phyloP scores from a whole-genome alignment of 345 rosid species.

The Melastoma malabathricum region DNA sequence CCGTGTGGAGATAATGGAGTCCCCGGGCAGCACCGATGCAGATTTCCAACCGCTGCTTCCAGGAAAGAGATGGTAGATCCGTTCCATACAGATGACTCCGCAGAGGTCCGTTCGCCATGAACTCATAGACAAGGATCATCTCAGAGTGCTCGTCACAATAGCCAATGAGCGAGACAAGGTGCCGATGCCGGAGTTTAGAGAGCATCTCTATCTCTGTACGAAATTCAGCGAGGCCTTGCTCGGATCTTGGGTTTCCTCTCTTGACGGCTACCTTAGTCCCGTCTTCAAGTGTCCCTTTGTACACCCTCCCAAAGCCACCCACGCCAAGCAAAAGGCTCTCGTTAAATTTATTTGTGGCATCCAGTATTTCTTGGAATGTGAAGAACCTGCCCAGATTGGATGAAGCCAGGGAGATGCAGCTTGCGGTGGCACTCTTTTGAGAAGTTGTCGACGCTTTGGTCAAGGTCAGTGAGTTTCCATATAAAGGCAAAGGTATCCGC shows the following conservation, averaged over 20 bases:
- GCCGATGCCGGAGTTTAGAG: slow-evolving; percentile 93
- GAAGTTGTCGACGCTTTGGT: slow-evolving; percentile 73
- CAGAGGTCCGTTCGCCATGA: slow-evolving; percentile 97
- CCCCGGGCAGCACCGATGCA: slow-evolving; percentile 99
- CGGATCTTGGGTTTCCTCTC: slow-evolving; percentile 98
- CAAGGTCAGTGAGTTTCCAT: slow-evolving; percentile 80
- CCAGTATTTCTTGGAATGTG: slow-evolving; percentile 79
- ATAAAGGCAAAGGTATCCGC: slow-evolving; percentile 80
- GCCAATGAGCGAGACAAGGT: slow-evolving; percentile 95
- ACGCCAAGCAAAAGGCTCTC: slow-evolving; percentile 85
- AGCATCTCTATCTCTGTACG: slow-evolving; percentile 96
- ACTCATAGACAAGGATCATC: slow-evolving; percentile 91
- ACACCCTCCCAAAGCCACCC: slow-evolving; percentile 96
- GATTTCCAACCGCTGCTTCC: slow-evolving; percentile 96
- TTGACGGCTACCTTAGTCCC: slow-evolving; percentile 86
- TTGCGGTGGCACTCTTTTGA: slow-evolving; percentile 78
- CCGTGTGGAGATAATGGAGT: slow-evolving; percentile 93
- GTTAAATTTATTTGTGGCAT: slow-evolving; percentile 86
- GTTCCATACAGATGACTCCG: slow-evolving; percentile 93
- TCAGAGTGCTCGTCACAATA: slow-evolving; percentile 93
- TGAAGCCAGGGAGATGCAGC: slow-evolving; percentile 74
- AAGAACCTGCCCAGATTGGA: slow-evolving; percentile 72
- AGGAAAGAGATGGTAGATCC: slow-evolving; percentile 63
- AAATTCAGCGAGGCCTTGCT: slow-evolving; percentile 97
- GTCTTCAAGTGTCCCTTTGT: slow-evolving; percentile 81